Evolutionary conservation across 1,284 basidiomycete species (phyloP).

Genomic region (Farysia itapuensis): DNA sequence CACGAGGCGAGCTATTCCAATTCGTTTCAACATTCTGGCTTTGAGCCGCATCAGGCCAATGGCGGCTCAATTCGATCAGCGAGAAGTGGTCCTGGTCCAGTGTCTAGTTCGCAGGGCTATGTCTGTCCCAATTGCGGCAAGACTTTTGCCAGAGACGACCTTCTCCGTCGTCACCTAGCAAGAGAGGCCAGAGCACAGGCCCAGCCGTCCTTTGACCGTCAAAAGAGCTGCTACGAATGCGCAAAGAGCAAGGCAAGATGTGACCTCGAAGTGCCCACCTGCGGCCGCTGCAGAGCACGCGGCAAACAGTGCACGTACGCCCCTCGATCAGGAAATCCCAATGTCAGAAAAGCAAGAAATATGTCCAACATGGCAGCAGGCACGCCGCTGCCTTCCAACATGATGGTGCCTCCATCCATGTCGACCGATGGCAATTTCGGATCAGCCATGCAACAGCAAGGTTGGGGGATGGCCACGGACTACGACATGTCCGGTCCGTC

Average conservation of each 20-base stretch:
- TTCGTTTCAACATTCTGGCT: slow-evolving; percentile 14
- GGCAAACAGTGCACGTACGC: slow-evolving; percentile 50
- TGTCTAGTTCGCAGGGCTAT: slow-evolving; percentile 30
- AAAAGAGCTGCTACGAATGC: slow-evolving; percentile 53
- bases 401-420: not conserved
- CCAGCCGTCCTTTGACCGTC: slow-evolving; percentile 46
- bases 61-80: slow-evolving; percentile 1
- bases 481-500: slow-evolving; percentile 11
- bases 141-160: slow-evolving; percentile 41
- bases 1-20: slow-evolving; percentile 26
- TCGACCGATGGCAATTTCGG: slow-evolving; percentile 2
- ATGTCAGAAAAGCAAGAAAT: slow-evolving; percentile 40
- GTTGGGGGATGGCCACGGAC: slow-evolving; percentile 20
- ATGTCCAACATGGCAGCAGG: too few relatives aligned
- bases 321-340: slow-evolving; percentile 50
- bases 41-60: too few relatives aligned
- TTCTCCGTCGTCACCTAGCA: slow-evolving; percentile 44
- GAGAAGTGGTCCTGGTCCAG: slow-evolving; percentile 27
- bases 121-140: slow-evolving; percentile 48
- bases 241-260: slow-evolving; percentile 50
- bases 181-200: slow-evolving; percentile 42
- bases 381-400: slow-evolving; percentile 5
- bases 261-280: slow-evolving; percentile 51
- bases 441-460: slow-evolving; percentile 8
- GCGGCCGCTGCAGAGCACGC: slow-evolving; percentile 45